Conservation (phyloP, 2,329 filamentous ascomycete species). For the Fusarium burgessii region DNA sequence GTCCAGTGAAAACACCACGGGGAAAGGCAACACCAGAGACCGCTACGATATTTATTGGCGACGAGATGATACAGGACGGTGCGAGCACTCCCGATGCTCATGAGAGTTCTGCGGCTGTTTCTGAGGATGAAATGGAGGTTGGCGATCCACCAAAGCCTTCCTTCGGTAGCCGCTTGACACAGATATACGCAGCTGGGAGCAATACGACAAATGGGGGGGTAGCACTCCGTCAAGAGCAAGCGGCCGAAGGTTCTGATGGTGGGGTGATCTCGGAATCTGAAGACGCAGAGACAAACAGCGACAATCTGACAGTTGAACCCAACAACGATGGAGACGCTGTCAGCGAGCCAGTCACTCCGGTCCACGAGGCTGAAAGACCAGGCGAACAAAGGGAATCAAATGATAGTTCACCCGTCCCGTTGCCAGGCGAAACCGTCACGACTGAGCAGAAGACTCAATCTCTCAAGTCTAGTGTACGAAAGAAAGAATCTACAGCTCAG, state of each 20-base stretch:
- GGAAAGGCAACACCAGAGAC: conserved; percentile 12
- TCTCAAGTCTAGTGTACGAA: conserved; percentile 36
- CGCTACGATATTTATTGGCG: conserved; percentile 41
- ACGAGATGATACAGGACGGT: conserved; percentile 20
- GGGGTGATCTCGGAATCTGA: conserved; percentile 2
- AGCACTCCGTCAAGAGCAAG: conserved; percentile 22
- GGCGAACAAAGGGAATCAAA: background rate
- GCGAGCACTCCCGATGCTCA: conserved; percentile 1
- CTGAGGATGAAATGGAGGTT: background rate
- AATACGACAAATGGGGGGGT: background rate
- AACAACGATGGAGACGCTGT: background rate
- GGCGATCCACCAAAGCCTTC: conserved; percentile 27
- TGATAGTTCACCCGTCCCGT: background rate
- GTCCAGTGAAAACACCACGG: conserved; percentile 6
- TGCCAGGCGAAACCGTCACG: conserved; percentile 44
- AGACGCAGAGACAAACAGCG: background rate
- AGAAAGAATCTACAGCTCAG: conserved; percentile 40
- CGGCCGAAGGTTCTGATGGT: conserved; percentile 19
- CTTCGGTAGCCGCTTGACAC: conserved; percentile 37
- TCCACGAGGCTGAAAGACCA: background rate
- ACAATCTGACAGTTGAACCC: background rate
- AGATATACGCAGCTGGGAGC: conserved; percentile 35
- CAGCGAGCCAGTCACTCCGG: background rate
- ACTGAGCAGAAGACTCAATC: conserved; percentile 46
- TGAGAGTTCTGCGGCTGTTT: background rate